Percentiles rank a stretch among this genome's conserved stretches.
Conservation (phyloP, 2,329 filamentous ascomycete genomes). For the Microdochium trichocladiopsis region DNA sequence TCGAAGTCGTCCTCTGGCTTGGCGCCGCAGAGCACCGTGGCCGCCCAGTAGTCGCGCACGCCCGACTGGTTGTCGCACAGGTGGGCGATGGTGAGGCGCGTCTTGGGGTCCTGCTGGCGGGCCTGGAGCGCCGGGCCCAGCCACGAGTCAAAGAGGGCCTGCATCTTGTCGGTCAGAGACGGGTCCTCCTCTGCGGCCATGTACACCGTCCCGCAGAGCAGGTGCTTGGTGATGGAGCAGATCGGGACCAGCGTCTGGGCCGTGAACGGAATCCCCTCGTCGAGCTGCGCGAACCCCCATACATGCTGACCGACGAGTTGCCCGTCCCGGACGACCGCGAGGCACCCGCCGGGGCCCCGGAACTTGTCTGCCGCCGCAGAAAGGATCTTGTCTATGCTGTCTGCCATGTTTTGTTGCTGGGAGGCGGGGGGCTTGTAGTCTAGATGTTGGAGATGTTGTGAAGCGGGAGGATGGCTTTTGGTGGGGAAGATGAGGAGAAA, state of each 20-base stretch:
- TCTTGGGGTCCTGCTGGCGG: conserved; percentile 16
- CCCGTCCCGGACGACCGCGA: conserved; percentile 34
- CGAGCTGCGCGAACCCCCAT: conserved; percentile 36
- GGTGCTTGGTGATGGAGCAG: conserved; percentile 39
- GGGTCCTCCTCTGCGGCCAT: conserved; percentile 17
- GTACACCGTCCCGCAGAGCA: conserved; percentile 27
- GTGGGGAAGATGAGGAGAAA: no score
- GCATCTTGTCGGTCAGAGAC: conserved; percentile 10
- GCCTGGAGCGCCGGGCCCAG: conserved; percentile 9
- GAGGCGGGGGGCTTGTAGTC: neutral
- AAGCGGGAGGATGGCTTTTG: neutral
- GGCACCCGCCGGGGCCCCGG: conserved; percentile 32
- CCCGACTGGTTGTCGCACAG: conserved; percentile 34
- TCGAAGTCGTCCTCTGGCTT: conserved; percentile 29
- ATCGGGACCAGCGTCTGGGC: conserved; percentile 30
- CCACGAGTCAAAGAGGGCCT: conserved; percentile 9
- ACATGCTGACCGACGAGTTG: conserved; percentile 25
- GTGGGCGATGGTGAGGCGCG: conserved; percentile 24
- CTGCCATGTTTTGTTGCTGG: neutral
- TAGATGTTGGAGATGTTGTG: neutral
- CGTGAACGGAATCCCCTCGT: conserved; percentile 25
- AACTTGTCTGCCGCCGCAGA: conserved; percentile 11
- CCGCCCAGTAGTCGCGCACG: conserved; percentile 36
- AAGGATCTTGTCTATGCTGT: conserved; percentile 1
- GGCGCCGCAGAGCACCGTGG: conserved; percentile 33